A percentile compares a stretch with the other conserved stretches of the same genome.
These are phyloP conservation scores for Brassica hybrid DNA, from an alignment of 441 rosid genomes.

Conservation along the genomic window DNA sequence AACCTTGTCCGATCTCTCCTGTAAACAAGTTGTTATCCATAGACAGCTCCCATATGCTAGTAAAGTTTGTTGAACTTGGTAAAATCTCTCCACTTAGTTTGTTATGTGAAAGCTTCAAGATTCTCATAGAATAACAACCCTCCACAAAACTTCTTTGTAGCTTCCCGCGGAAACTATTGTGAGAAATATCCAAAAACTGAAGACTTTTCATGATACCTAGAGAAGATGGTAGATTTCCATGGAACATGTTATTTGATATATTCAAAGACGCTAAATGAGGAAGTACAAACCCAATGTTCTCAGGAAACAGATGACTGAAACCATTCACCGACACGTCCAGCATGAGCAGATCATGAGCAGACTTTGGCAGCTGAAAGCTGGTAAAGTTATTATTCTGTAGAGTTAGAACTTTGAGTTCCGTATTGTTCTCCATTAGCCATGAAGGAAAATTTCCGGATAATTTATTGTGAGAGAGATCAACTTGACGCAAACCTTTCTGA, in stretches of 20 bases:
- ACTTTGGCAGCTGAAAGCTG: conserved; percentile 13
- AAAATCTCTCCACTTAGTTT: conserved; percentile 21
- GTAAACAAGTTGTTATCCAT: conserved; percentile 15
- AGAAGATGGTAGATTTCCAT: conserved; percentile 31
- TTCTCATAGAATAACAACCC: not conserved
- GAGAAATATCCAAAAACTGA: conserved; percentile 15
- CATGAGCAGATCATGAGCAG: not conserved
- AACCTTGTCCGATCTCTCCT: not conserved
- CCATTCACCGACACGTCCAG: conserved; percentile 20
- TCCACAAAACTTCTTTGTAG: not conserved
- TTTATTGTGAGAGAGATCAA: not conserved
- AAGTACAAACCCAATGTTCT: conserved; percentile 20
- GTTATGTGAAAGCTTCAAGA: conserved; percentile 24
- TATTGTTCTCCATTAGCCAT: not conserved
- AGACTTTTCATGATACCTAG: conserved; percentile 12
- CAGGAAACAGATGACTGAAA: not conserved
- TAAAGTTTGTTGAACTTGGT: conserved; percentile 16
- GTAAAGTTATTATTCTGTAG: not conserved
- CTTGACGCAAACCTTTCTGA: not conserved
- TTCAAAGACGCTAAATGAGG: conserved; percentile 1
- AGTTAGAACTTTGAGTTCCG: not conserved
- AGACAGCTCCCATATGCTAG: not conserved
- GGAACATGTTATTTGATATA: not conserved
- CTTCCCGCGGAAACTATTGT: conserved; percentile 24
- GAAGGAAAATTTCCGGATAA: not conserved